Base-by-base conservation (phyloP, 2,329 filamentous ascomycete species). In the Botrytis aclada region DNA sequence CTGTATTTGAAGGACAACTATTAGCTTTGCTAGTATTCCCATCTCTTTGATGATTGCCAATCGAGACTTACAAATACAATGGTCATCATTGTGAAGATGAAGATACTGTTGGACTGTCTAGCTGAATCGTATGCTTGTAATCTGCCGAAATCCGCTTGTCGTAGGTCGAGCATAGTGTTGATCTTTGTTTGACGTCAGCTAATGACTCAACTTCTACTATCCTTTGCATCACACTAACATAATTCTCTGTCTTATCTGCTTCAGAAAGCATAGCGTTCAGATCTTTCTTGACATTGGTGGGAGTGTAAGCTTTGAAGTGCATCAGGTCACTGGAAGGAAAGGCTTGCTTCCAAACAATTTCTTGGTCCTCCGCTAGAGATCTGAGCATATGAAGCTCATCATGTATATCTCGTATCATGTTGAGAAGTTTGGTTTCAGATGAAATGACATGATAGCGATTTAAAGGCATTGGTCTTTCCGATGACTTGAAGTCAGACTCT, bases 161-260 rank as follows among this genome's bases (percentile, higher is more conserved):
- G 77, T 22, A 79, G 74, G 39, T 79, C 78, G 25, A 93, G 85
- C 16, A 87, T 87, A 75, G 94, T 90, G 78, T 92, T 90, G 64
- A 98, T 85, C 41, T 66, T 66, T 34, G 41, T 47, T 66, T 25
- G 9, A 5, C 9, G 5, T 66, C 16, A 66, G 63, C 41, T 45
- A 14, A 58, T 87, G 86, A 41, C 12, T n/a, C 47, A 5, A 51
- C 10, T 86, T 85, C 73, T 94, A 93, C 93, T 90, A 73, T 86
- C 82, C 97, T 93, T 82, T 34, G 56, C 75, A 90, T 91, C 74
- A 93, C 90, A 20, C 78, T 76, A 47, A 79, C 77, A 62, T 78
- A 77, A 29, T 74, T 63, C 58, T 78, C 76, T 32, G 74, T 75
- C 3, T 74, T 73, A 22, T 79, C 75, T 1, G 71, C 72, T 61